phyloP scores from a whole-genome alignment of 371 early-diverging fungal genomes.

The Massospora cicadina region DNA sequence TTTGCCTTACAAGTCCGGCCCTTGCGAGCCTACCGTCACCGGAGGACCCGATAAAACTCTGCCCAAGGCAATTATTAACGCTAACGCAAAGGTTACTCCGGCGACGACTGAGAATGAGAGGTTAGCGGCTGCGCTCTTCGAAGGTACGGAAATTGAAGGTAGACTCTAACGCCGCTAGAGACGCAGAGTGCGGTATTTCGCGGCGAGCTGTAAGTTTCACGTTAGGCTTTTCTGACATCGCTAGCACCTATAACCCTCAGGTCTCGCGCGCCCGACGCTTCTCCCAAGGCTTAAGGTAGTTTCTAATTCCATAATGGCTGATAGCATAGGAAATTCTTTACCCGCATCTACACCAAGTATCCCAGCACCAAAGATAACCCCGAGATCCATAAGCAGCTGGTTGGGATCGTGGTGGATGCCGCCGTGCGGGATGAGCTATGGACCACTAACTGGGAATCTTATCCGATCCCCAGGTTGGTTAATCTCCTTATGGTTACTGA shows the following conservation, averaged over 20 bases:
- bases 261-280: background rate
- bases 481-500: no score
- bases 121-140: no score
- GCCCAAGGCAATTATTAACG: no score
- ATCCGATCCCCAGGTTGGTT: background rate
- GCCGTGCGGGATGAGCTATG: background rate
- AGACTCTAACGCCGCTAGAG: no score
- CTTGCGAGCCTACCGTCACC: no score
- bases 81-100: no score
- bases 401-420: background rate
- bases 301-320: background rate
- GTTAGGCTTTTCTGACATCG: background rate
- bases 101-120: no score
- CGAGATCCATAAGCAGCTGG: background rate
- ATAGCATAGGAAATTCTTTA: background rate
- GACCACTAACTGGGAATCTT: background rate
- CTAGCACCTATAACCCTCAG: background rate
- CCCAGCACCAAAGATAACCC: background rate
- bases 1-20: no score
- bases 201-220: no score
- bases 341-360: background rate
- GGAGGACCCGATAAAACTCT: no score
- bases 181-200: no score
- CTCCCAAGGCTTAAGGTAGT: background rate
- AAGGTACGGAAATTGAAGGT: background rate